Evolutionary conservation across 2,329 filamentous ascomycete genomes (phyloP), one percentile per base, ranked within the genome.

Genomic region (Fusarium sambucinum): DNA sequence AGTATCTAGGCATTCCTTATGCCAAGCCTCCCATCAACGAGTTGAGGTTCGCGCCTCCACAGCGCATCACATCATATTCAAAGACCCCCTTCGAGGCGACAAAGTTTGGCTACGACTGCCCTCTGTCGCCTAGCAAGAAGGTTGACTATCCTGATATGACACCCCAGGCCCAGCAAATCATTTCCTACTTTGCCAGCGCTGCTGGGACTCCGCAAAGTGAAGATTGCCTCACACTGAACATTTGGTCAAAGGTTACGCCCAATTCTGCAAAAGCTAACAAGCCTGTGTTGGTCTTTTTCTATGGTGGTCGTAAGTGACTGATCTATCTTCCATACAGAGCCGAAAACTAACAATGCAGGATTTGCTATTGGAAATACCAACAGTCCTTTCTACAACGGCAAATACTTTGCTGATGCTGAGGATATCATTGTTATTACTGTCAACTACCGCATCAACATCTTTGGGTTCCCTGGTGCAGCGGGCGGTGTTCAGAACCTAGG

Each of bases 371-470:
- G 82, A 55, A 79, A 75, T 61, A 77, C 80, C 0, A 73, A 79
- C 50, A 77, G 74, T 19, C 76, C 77, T 0, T 76, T 76, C 8
- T 85, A 83, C 63, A 80, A 76, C 33, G 83, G 83, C 27, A 78
- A 79, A 35, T 76, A 79, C 63, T 78, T 84, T 46, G 82, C 80
- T 5, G 76, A 77, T 5, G 72, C 79, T 0, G 74, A 84, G 51
- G 82, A 84, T 38, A 75, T 83, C 2, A 72, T 86, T 4, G 74
- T 85, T 1, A 79, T 85, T 3, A 81, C 81, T 1, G 74, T 85
- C 56, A 85, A 84, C 76, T 85, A 82, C 63, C 80, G 82, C 2
- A 38, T 80, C 41, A 80, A 79, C 57, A 76, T 82, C 59, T 81
- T 83, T 41, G 80, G 80, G 30, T 82, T 82, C 56, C 80, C 80